Percentiles rank a stretch among this genome's conserved stretches.
phyloP scores from a whole-genome alignment of 768 basidiomycete species.

The Leccinum ochraceum region DNA sequence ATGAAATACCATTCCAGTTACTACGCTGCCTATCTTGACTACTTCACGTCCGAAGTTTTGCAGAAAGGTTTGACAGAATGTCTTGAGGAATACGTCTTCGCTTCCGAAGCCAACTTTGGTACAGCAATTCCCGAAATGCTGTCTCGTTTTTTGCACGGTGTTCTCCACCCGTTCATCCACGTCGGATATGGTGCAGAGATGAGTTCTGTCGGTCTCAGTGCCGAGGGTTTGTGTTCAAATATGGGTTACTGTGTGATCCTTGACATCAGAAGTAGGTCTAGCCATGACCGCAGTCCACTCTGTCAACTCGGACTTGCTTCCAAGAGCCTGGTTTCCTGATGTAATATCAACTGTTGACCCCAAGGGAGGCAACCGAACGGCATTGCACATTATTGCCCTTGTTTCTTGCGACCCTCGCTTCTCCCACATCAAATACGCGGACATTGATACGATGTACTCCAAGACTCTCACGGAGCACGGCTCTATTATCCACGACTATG shows the following conservation, averaged over 20 bases:
- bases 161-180: slow-evolving; percentile 69
- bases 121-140: slow-evolving; percentile 44
- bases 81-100: slow-evolving; percentile 61
- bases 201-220: slow-evolving; percentile 53
- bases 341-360: slow-evolving; percentile 13
- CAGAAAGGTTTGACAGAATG: slow-evolving; percentile 43
- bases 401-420: slow-evolving; percentile 51
- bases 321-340: slow-evolving; percentile 27
- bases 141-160: slow-evolving; percentile 52
- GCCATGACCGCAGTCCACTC: slow-evolving; percentile 47
- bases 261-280: slow-evolving; percentile 43
- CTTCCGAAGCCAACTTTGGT: slow-evolving; percentile 44
- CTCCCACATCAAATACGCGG: slow-evolving; percentile 19
- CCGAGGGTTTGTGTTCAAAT: slow-evolving; percentile 51
- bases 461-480: slow-evolving; percentile 35
- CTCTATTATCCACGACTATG: slow-evolving; percentile 42
- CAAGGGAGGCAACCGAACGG: slow-evolving; percentile 25
- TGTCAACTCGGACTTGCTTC: slow-evolving; percentile 17
- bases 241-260: slow-evolving; percentile 38
- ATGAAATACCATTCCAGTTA: slow-evolving; percentile 40
- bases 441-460: slow-evolving; percentile 34
- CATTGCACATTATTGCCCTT: slow-evolving; percentile 53
- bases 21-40: slow-evolving; percentile 58
- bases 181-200: slow-evolving; percentile 65
- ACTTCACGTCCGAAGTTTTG: slow-evolving; percentile 48